A percentile compares a stretch with the other conserved stretches of the same genome.
Evolutionary conservation across 176 grass and related monocot species (phyloP).

Genomic region (Juncus inflexus): DNA sequence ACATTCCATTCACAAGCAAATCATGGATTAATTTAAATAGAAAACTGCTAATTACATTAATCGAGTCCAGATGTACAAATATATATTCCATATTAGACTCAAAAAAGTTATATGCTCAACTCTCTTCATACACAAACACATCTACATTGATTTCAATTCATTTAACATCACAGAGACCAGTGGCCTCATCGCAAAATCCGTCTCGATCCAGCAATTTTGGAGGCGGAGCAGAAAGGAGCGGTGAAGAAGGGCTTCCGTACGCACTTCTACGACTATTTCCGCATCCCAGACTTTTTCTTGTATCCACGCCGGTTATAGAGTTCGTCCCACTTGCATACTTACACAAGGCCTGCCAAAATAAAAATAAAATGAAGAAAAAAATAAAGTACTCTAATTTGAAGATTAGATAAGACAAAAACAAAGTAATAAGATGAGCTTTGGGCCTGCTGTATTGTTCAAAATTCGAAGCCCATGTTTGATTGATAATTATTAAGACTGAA

Average conservation of each 20-base stretch:
- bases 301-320: constrained; percentile 67
- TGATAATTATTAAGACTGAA: too few species aligned
- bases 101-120: constrained; percentile 17
- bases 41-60: background rate
- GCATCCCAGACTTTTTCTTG: constrained; percentile 79
- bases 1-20: too few species aligned
- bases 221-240: constrained; percentile 75
- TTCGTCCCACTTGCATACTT: constrained; percentile 94
- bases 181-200: constrained; percentile 72
- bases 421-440: too few species aligned
- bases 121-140: constrained; percentile 8
- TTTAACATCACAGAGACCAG: constrained; percentile 70
- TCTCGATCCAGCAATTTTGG: constrained; percentile 83
- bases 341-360: constrained; percentile 58
- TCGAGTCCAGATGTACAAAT: constrained; percentile 13
- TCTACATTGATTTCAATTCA: constrained; percentile 31
- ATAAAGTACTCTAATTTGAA: too few species aligned
- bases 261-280: constrained; percentile 78
- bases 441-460: too few species aligned
- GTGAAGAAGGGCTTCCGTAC: constrained; percentile 93
- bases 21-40: background rate
- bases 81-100: constrained; percentile 22
- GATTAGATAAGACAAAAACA: too few species aligned
- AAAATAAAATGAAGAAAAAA: background rate
- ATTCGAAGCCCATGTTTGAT: too few species aligned